phyloP scores from a whole-genome alignment of 2,329 filamentous ascomycete species.

The Trichoderma sp. region DNA sequence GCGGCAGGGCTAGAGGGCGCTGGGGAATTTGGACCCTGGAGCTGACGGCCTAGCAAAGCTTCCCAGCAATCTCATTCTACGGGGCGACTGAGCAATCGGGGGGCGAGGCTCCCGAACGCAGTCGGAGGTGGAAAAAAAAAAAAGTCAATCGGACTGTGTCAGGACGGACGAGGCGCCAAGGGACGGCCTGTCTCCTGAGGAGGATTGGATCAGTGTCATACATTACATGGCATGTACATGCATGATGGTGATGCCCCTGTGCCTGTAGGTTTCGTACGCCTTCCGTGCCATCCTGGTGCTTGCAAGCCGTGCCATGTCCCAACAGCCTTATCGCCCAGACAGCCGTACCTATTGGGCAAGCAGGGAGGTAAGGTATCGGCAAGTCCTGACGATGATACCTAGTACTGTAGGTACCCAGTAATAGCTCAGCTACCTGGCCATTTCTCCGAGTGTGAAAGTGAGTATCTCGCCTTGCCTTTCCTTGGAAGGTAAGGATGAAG shows the following conservation, averaged over 20 bases:
- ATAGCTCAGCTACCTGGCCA: background rate
- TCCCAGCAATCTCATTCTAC: background rate
- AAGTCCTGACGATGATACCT: background rate
- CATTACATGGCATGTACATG: background rate
- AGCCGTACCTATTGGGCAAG: background rate
- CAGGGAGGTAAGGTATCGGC: background rate
- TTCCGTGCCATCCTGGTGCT: background rate
- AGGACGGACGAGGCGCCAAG: background rate
- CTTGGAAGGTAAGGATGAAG: too few relatives aligned
- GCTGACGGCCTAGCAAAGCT: conserved; percentile 4
- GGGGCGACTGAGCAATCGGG: background rate
- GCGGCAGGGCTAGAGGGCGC: background rate
- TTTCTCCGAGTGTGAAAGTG: too few relatives aligned
- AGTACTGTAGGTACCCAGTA: too few relatives aligned
- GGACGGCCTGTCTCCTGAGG: background rate
- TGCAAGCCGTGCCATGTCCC: conserved; percentile 12
- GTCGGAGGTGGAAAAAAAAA: background rate
- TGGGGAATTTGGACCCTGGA: conserved; percentile 12
- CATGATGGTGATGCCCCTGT: conserved; percentile 3
- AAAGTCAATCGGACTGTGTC: conserved; percentile 12
- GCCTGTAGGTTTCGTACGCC: background rate
- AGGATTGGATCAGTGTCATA: conserved; percentile 16
- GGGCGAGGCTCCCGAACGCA: conserved; percentile 3
- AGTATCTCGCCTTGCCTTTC: too few relatives aligned
- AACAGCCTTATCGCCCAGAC: conserved; percentile 11